Percentiles rank a stretch among this genome's conserved stretches.
Evolutionary conservation across 805 yeast genomes (phyloP).

Genomic region (Starmerella lactis-condensi): DNA sequence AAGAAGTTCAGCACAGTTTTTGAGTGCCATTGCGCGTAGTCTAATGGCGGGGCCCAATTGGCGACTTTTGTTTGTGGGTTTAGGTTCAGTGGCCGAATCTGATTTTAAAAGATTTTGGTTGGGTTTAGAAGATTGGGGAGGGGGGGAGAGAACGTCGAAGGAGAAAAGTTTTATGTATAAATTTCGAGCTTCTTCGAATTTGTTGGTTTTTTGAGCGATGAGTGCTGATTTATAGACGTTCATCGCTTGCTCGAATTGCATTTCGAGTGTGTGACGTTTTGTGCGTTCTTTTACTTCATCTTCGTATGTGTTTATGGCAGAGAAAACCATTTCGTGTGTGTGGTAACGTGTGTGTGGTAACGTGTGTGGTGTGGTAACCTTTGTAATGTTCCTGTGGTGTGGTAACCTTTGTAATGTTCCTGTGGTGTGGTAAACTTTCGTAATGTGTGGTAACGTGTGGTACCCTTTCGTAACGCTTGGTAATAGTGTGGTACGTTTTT

Average conservation of each 20-base stretch:
- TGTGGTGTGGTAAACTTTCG: no score
- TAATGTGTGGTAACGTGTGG: no score
- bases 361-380: no score
- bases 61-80: not conserved
- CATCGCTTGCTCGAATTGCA: constrained; percentile 76
- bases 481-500: no score
- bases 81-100: not conserved
- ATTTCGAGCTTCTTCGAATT: constrained; percentile 32
- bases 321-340: constrained; percentile 31
- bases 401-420: no score
- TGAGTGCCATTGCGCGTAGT: constrained; percentile 54
- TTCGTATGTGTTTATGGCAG: constrained; percentile 61
- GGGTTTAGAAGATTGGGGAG: constrained; percentile 4
- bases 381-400: no score
- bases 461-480: no score
- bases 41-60: constrained; percentile 33
- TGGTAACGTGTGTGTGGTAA: no score
- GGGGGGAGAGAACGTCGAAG: constrained; percentile 40
- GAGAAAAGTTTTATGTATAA: constrained; percentile 46
- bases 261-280: constrained; percentile 79
- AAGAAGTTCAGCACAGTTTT: constrained; percentile 65
- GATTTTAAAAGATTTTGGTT: not conserved
- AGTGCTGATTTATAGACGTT: constrained; percentile 57
- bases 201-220: constrained; percentile 33
- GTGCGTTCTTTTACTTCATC: constrained; percentile 51